Base-by-base conservation (phyloP, 2,329 filamentous ascomycete species). In the Trichophyton schoenleinii region DNA sequence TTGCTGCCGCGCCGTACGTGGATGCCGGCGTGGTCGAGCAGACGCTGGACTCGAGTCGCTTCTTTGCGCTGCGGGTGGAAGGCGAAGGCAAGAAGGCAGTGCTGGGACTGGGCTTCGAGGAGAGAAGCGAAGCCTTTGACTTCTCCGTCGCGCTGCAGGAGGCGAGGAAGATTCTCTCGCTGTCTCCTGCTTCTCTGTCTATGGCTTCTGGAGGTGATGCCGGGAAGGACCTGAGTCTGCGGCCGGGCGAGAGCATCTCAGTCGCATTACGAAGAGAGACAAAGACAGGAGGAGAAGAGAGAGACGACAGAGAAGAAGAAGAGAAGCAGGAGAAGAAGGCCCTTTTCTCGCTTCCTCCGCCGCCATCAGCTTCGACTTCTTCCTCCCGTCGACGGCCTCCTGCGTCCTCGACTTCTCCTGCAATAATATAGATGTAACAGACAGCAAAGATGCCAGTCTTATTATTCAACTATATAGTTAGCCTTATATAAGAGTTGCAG, bases 231-330 rank as follows among this genome's bases (percentile, higher is more conserved):
- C 91, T 90, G 70, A 91, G 88, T 68, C 73, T 96, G 65, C 95
- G 95, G 73, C 89, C 91, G 63, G 90, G 90, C 9, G 87, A 96
- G 79, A 95, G 88, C 18, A 95, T 95, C 67, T 89, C 86, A 25
- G 85, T 95, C 65, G 89, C 88, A 71, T 80, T 94, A 42, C 38
- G 38, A 9, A 41, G 38, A 15, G 38, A 42, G 38, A 3, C 15
- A n/a, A 42, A 42, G 38, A 42, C 11, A 20, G 41, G 38, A 42
- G 11, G 3, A 3, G 11, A 59, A 84, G 83, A 3, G 83, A 66
- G 79, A 83, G 25, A 36, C 25, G 34, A 31, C 18, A 18, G 18
- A 18, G 18, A 18, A 28, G 25, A 28, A 28, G 25, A 28, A 28
- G 25, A 28, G 28, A 31, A 31, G 28, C 28, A 31, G 28, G 28